phyloP scores from a whole-genome alignment of 257 asterid species.

The Penstemon newberryi region DNA sequence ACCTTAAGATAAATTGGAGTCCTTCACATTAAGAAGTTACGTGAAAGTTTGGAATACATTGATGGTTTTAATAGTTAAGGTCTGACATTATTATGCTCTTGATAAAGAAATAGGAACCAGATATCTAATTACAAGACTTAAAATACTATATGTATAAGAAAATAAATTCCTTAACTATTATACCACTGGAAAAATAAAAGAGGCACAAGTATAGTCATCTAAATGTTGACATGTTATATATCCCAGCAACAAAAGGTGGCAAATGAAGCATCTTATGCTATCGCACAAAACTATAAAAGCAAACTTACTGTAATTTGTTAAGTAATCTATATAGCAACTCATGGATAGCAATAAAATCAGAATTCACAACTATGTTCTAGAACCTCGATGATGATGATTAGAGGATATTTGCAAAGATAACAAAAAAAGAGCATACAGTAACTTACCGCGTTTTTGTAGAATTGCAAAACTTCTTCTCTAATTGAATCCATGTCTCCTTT shows the following conservation, averaged over 20 bases:
- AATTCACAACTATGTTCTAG: slow-evolving; percentile 12
- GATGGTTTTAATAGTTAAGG: slow-evolving; percentile 8
- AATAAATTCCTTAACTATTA: neutral
- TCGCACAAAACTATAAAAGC: neutral
- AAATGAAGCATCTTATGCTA: slow-evolving; percentile 2
- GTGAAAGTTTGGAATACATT: neutral
- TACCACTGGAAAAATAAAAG: neutral
- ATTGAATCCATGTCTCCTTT: slow-evolving; percentile 96
- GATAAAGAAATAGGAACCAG: slow-evolving; percentile 1
- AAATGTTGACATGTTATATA: slow-evolving; percentile 8
- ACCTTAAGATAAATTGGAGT: slow-evolving; percentile 12
- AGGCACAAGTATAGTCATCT: neutral
- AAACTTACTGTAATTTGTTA: no score
- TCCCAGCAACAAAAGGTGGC: neutral
- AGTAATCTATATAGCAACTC: neutral
- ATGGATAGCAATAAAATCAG: slow-evolving; percentile 22
- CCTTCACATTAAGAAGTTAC: slow-evolving; percentile 18
- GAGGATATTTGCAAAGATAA: neutral
- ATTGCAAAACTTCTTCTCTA: slow-evolving; percentile 68
- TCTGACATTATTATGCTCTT: slow-evolving; percentile 6
- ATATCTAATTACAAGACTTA: slow-evolving; percentile 2
- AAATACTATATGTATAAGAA: neutral
- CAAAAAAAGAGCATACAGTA: slow-evolving; percentile 11
- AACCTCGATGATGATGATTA: slow-evolving; percentile 2
- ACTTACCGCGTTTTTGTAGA: slow-evolving; percentile 60